phyloP scores from a whole-genome alignment of 192 early-diverging fungal species.

The Pilaira anomala region DNA sequence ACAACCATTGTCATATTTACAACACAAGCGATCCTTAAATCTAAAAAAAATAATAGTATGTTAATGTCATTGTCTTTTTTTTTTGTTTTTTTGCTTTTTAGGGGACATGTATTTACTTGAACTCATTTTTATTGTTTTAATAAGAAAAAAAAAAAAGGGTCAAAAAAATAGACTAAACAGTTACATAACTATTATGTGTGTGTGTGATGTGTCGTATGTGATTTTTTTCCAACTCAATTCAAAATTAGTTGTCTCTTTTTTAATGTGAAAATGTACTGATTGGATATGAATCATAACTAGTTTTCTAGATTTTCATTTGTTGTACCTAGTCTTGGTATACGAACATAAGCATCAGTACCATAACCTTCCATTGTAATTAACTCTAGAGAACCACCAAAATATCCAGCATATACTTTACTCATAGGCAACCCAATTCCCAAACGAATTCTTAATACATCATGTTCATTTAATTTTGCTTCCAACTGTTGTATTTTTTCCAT shows the following conservation, averaged over 20 bases:
- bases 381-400: slow-evolving; percentile 90
- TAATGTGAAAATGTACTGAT: background rate
- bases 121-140: background rate
- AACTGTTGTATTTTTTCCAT: slow-evolving; percentile 73
- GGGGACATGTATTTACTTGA: background rate
- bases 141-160: background rate
- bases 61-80: too few relatives aligned
- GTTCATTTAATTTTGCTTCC: slow-evolving; percentile 64
- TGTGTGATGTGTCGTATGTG: too few relatives aligned
- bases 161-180: background rate
- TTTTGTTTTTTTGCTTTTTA: too few relatives aligned
- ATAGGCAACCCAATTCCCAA: slow-evolving; percentile 89
- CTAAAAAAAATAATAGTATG: background rate
- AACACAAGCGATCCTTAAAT: slow-evolving; percentile 29
- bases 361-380: slow-evolving; percentile 80
- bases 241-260: too few relatives aligned
- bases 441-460: slow-evolving; percentile 19
- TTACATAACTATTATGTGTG: too few relatives aligned
- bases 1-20: slow-evolving; percentile 27
- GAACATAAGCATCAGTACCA: slow-evolving; percentile 93
- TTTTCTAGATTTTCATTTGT: slow-evolving; percentile 48
- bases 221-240: too few relatives aligned
- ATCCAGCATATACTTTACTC: slow-evolving; percentile 91
- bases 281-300: background rate
- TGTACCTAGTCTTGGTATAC: slow-evolving; percentile 72